phyloP scores from a whole-genome alignment of 1,284 basidiomycete species.

The Pulveroboletus sp. region DNA sequence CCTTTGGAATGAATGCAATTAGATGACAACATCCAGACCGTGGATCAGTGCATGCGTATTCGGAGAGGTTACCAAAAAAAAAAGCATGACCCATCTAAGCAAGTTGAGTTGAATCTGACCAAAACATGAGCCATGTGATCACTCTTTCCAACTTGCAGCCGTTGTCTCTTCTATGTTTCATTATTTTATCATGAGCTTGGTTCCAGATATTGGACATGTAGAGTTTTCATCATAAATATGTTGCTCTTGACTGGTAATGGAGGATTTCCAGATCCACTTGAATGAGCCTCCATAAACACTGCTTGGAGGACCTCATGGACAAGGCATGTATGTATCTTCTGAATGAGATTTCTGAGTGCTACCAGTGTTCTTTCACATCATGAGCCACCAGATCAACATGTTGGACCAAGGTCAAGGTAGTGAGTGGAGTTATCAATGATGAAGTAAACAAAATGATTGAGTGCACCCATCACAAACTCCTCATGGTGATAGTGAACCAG shows the following conservation, averaged over 20 bases:
- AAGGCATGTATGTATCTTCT: no score
- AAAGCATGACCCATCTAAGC: slow-evolving; percentile 31
- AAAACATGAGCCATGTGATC: slow-evolving; percentile 30
- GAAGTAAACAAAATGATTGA: no score
- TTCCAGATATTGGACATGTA: slow-evolving; percentile 6
- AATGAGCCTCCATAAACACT: slow-evolving; percentile 1
- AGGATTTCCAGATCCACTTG: background rate
- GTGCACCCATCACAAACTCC: no score
- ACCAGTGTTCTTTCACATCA: no score
- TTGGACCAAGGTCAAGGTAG: no score
- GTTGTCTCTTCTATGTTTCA: slow-evolving; percentile 9
- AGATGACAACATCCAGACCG: slow-evolving; percentile 1
- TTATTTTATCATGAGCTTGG: slow-evolving; percentile 20
- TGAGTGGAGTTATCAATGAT: no score
- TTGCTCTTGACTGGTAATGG: background rate
- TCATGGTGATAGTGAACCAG: no score
- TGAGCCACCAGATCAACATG: no score
- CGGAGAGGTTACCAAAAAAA: background rate
- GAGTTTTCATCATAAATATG: slow-evolving; percentile 3
- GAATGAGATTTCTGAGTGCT: no score
- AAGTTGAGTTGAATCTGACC: slow-evolving; percentile 37
- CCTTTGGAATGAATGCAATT: slow-evolving; percentile 1
- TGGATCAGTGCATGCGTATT: background rate
- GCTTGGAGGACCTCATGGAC: no score
- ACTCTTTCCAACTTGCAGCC: slow-evolving; percentile 1